These are phyloP conservation scores for Pseudogymnoascus sp. DNA, from an alignment of 2,329 filamentous ascomycete genomes.

Conservation along the genomic window DNA sequence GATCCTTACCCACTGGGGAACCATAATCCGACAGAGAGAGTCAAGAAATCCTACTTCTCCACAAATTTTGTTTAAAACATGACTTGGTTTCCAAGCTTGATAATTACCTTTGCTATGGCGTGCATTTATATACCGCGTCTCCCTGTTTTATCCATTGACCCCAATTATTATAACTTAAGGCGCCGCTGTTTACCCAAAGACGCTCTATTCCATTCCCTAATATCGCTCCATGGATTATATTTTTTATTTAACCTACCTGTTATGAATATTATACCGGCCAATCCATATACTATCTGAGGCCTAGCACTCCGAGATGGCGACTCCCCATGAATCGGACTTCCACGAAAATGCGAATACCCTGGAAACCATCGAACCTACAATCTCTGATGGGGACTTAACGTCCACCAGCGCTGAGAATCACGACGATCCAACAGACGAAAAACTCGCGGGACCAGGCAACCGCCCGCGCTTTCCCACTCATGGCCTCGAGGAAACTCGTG, in stretches of 20 bases:
- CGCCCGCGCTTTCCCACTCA: slow-evolving; percentile 5
- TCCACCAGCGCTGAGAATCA: not conserved
- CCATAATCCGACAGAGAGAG: not conserved
- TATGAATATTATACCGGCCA: not conserved
- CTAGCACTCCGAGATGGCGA: not conserved
- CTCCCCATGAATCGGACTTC: not conserved
- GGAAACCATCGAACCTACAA: not conserved
- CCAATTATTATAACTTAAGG: not conserved
- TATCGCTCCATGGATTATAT: not conserved
- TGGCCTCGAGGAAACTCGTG: not conserved
- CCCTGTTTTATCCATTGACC: not conserved
- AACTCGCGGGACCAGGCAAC: not conserved
- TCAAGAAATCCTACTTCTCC: not conserved
- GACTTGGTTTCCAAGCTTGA: not conserved
- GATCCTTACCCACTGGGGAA: slow-evolving; percentile 1
- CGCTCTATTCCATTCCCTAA: not conserved
- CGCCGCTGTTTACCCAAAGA: not conserved
- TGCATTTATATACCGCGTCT: not conserved
- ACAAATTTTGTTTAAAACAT: not conserved
- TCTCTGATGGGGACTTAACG: not conserved
- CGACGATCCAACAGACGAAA: not conserved
- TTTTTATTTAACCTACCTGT: not conserved
- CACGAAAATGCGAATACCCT: not conserved
- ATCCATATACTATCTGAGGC: not conserved
- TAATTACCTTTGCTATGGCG: not conserved